Evolutionary conservation across 257 asterid genomes (phyloP).

Genomic region (Capsicum chinense): DNA sequence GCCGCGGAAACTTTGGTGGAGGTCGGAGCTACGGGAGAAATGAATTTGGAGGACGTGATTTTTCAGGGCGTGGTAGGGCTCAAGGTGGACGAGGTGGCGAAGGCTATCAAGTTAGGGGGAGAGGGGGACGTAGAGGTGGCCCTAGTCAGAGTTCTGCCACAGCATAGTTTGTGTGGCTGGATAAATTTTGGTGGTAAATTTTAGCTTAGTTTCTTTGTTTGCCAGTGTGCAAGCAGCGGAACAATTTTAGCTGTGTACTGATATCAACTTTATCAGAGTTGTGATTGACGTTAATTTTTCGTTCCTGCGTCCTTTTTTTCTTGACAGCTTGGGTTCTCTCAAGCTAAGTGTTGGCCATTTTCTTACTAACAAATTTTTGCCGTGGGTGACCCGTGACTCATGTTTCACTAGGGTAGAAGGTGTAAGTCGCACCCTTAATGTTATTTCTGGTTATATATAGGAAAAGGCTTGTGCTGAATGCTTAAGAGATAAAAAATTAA

Average conservation of each 20-base stretch:
- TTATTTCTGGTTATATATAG: not conserved
- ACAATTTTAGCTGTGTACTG: not conserved
- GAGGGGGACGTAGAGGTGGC: constrained; percentile 36
- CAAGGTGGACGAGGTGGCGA: constrained; percentile 36
- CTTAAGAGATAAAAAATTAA: not conserved
- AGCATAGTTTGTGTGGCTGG: constrained; percentile 28
- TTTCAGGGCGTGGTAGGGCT: constrained; percentile 36
- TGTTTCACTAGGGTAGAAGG: not conserved
- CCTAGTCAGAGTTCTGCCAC: constrained; percentile 26
- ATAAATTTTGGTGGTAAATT: constrained; percentile 7
- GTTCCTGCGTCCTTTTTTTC: not conserved
- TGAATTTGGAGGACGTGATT: constrained; percentile 57
- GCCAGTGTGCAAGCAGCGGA: constrained; percentile 25
- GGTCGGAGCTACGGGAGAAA: constrained; percentile 60
- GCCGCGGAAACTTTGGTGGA: constrained; percentile 60
- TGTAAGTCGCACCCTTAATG: not conserved
- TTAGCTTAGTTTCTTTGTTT: constrained; percentile 20
- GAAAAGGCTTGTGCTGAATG: not conserved
- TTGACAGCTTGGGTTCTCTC: not conserved
- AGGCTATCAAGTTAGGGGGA: constrained; percentile 28
- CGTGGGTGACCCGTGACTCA: not conserved
- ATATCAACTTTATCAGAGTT: constrained; percentile 34
- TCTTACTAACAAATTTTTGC: not conserved
- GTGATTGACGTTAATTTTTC: not conserved
- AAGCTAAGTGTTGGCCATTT: not conserved